Base-by-base conservation (phyloP, 2,329 filamentous ascomycete genomes). In the Talaromyces verruculosus region DNA sequence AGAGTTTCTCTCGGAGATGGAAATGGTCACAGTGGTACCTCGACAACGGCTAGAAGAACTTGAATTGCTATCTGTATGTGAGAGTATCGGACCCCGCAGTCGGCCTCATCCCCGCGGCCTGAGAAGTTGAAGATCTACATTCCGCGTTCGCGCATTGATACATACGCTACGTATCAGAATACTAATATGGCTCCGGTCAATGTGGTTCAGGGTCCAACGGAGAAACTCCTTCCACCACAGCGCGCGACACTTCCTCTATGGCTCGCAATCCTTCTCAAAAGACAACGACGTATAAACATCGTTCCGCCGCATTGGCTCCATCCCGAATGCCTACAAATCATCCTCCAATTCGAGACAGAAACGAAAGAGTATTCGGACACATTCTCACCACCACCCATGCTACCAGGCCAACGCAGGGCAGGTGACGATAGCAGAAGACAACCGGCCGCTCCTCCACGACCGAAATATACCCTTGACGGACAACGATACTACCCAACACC, bases 1-100 rank as follows among this genome's bases (percentile, higher is more conserved):
- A 55, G 91, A 93, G 61, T 99, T 98, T 75, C 83, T 98, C 33
- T 97, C 93, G 79, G 95, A 99, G 82, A 98, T 97, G 93, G 94
- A 98, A 81, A 87, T 92, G 73, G 91, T 99, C 65, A 97, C 93
- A 0, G 87, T 99, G 25, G 88, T 98, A 60, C 95, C 95, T 41
- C 91, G 95, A 63, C 93, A 98, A 78, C 87, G 91, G 69, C 88
- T 99, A 63, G 93, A 97, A 70, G 88, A 87, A 71, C 90, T 99
- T 69, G 85, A 91, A 72, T 85, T 99, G 68, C 86, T 99, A 64
- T 89, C 90, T 70, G 95, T 98, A 84, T 83, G 90, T 87, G 67
- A 74, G 47, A 61, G n/a, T 39, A 19, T 59, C 33, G 17, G 19
- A 66, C 65, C 65, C 65, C 65, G 65, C 65, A 63, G 17, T 55